Base-by-base conservation (phyloP, 2,329 filamentous ascomycete species). In the Pseudogymnoascus sp. region DNA sequence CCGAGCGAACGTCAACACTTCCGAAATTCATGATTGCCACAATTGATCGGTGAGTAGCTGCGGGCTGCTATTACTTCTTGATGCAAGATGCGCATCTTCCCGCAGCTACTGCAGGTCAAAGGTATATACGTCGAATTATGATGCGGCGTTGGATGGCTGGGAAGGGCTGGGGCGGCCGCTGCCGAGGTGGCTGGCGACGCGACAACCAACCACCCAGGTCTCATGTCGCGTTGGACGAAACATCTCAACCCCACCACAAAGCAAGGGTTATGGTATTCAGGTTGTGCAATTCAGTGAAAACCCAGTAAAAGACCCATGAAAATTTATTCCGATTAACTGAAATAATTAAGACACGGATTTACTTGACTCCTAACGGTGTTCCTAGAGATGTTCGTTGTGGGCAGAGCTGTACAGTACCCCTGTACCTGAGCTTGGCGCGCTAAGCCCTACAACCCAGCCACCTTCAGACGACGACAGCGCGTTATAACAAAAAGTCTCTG, bases 71-170 rank as follows among this genome's bases (percentile, higher is more conserved):
- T 33, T 33, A 8, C 48, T 55, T 55, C 48, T 55, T 55, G 29
- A 55, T 55, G 48, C 48, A 55, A 55, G 48, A 55, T 55, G 48
- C 48, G 48, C 48, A 55, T 55, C 48, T 55, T 55, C 48, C 48
- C 48, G 48, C 29, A 55, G 48, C 48, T 55, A 55, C 48, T 55
- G 48, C 48, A 55, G 48, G 29, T 17, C 29, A 55, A n/a, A 55
- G 48, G 48, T 55, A 55, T 55, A 55, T 55, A 55, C 48, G 48
- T 55, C 48, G 15, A 55, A 55, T 55, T 55, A 55, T 55, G 48
- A 55, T 21, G 48, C 29, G 9, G 29, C 13, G 48, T 51, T 31
- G 48, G 48, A 55, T 33, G 48, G 48, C 48, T 55, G 48, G 48
- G 48, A 42, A 51, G 48, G 48, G 48, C 48, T 55, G 48, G 48